phyloP scores from a whole-genome alignment of 352 stramenopile genomes.

The Phytophthora sansomeana region DNA sequence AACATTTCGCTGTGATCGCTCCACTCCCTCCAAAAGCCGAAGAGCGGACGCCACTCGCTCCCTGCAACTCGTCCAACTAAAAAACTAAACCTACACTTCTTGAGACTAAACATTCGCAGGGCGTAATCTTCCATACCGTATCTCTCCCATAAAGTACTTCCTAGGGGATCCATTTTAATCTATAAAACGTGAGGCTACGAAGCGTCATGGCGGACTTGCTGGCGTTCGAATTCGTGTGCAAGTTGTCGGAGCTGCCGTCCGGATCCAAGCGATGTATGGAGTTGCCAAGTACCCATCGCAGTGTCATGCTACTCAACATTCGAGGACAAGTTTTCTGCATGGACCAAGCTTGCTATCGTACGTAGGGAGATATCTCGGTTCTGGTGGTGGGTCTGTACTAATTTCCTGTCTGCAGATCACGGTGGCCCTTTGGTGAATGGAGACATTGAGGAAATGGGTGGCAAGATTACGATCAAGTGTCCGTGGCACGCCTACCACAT shows the following conservation, averaged over 20 bases:
- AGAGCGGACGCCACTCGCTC: slow-evolving; percentile 17
- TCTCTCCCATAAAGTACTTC: not conserved
- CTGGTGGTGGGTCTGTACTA: slow-evolving; percentile 23
- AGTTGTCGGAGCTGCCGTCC: slow-evolving; percentile 61
- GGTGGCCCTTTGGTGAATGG: slow-evolving; percentile 79
- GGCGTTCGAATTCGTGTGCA: slow-evolving; percentile 76
- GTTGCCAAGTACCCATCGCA: slow-evolving; percentile 71
- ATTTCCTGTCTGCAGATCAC: slow-evolving; percentile 58
- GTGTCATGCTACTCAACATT: slow-evolving; percentile 76
- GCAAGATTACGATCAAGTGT: slow-evolving; percentile 82
- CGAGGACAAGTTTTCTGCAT: slow-evolving; percentile 80
- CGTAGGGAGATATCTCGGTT: slow-evolving; percentile 13
- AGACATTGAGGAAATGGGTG: slow-evolving; percentile 87
- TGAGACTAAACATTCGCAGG: slow-evolving; percentile 9
- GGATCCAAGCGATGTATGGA: slow-evolving; percentile 62
- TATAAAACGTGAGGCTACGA: not conserved
- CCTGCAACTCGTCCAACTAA: not conserved
- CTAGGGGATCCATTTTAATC: too few species aligned
- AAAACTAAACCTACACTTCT: not conserved
- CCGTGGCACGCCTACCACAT: slow-evolving; percentile 91
- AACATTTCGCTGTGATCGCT: slow-evolving; percentile 43
- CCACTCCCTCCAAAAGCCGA: slow-evolving; percentile 41
- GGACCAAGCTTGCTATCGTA: slow-evolving; percentile 89
- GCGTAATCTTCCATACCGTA: slow-evolving; percentile 15
- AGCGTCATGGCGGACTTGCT: slow-evolving; percentile 45